phyloP scores from a whole-genome alignment of 345 rosid species.

The Physaria fendleri region DNA sequence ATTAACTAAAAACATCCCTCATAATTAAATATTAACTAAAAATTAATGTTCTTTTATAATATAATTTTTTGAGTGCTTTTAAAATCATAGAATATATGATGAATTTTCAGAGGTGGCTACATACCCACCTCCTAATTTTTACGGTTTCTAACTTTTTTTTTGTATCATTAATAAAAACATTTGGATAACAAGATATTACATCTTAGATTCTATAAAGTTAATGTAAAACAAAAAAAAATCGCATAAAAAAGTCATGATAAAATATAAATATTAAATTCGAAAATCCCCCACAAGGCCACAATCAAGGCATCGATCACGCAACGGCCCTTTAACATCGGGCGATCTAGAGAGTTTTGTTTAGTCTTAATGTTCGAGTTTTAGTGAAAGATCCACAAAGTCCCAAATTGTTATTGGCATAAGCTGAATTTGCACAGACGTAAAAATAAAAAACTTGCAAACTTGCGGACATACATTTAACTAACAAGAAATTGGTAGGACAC shows the following conservation, averaged over 20 bases:
- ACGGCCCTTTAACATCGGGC: not conserved
- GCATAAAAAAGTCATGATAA: not conserved
- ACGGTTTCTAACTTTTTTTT: not conserved
- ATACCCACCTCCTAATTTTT: no score
- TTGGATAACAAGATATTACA: not conserved
- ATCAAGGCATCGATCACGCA: slow-evolving; percentile 4
- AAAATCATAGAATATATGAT: no score
- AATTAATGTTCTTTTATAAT: no score
- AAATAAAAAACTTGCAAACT: not conserved
- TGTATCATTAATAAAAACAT: not conserved
- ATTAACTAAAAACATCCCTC: no score
- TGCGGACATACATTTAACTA: not conserved
- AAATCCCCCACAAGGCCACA: slow-evolving; percentile 2
- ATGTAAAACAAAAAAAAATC: no score
- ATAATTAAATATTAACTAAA: no score
- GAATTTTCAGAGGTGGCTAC: no score
- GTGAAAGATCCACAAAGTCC: slow-evolving; percentile 14
- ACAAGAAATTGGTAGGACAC: not conserved
- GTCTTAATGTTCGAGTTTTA: not conserved
- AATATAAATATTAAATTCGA: not conserved
- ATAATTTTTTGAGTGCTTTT: no score
- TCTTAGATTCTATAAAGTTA: not conserved
- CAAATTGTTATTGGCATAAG: not conserved
- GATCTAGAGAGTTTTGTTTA: not conserved
- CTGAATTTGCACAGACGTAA: not conserved